These are phyloP conservation scores for Sporothrix schenckii DNA, from an alignment of 2,329 filamentous ascomycete genomes.

Conservation along the genomic window DNA sequence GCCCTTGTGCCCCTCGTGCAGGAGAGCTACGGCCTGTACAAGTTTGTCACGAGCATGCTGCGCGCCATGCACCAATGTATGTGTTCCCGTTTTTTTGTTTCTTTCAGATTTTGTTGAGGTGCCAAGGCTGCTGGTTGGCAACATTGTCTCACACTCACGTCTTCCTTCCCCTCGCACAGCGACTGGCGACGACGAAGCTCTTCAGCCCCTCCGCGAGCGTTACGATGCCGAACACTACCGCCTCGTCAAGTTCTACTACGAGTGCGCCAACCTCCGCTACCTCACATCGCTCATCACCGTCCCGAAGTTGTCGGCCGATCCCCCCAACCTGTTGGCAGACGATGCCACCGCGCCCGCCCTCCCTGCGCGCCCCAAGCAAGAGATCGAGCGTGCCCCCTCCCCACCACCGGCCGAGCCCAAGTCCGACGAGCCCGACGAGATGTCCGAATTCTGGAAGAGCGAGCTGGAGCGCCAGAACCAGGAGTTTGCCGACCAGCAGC, in stretches of 20 bases:
- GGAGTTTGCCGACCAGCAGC: slow-evolving; percentile 93
- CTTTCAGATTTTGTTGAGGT: slow-evolving; percentile 28
- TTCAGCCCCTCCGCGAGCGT: slow-evolving; percentile 81
- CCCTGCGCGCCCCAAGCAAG: slow-evolving; percentile 77
- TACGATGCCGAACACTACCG: slow-evolving; percentile 97
- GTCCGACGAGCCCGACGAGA: slow-evolving; percentile 84
- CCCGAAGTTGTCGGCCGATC: slow-evolving; percentile 91
- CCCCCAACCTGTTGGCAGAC: slow-evolving; percentile 83
- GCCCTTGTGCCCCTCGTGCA: slow-evolving; percentile 90
- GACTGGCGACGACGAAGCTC: slow-evolving; percentile 88
- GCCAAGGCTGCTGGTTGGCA: background rate
- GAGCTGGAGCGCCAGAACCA: slow-evolving; percentile 89
- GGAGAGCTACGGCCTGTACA: slow-evolving; percentile 99
- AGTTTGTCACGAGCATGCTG: slow-evolving; percentile 99
- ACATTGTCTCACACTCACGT: slow-evolving; percentile 34
- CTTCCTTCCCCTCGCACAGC: slow-evolving; percentile 51
- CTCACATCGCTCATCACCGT: slow-evolving; percentile 95
- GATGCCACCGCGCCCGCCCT: slow-evolving; percentile 82
- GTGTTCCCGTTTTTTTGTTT: slow-evolving; percentile 40
- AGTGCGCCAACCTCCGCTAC: slow-evolving; percentile 96
- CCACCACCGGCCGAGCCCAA: slow-evolving; percentile 70
- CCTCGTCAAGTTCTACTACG: slow-evolving; percentile 97
- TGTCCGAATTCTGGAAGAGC: slow-evolving; percentile 97
- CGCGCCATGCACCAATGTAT: slow-evolving; percentile 93
- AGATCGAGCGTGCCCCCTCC: slow-evolving; percentile 67